Percentiles rank a stretch among this genome's conserved stretches.
phyloP scores from a whole-genome alignment of 352 stramenopile genomes.

The Pythium pyrilobum region DNA sequence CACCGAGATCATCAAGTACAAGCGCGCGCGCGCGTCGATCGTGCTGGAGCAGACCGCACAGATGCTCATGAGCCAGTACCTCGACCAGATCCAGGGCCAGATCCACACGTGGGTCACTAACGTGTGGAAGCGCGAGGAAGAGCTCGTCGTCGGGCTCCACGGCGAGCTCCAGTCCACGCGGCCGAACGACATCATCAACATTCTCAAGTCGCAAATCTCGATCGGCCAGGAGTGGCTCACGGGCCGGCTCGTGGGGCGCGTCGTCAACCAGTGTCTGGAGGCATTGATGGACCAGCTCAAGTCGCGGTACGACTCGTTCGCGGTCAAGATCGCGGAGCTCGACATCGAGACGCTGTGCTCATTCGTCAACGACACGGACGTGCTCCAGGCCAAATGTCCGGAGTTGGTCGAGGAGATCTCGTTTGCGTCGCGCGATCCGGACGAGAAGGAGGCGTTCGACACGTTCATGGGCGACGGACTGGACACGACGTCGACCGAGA shows the following conservation, averaged over 20 bases:
- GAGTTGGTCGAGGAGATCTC: conserved; percentile 81
- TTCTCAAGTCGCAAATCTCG: conserved; percentile 81
- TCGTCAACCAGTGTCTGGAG: conserved; percentile 67
- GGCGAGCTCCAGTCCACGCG: conserved; percentile 70
- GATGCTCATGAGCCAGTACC: conserved; percentile 67
- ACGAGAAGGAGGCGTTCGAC: conserved; percentile 76
- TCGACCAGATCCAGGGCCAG: conserved; percentile 72
- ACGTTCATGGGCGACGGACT: conserved; percentile 68
- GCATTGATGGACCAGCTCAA: conserved; percentile 75
- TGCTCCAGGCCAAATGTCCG: conserved; percentile 78
- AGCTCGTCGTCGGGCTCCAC: conserved; percentile 46
- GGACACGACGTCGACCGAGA: conserved; percentile 73
- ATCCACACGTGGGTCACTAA: conserved; percentile 84
- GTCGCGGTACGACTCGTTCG: conserved; percentile 54
- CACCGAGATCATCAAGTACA: conserved; percentile 81
- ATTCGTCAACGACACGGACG: conserved; percentile 83
- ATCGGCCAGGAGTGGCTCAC: conserved; percentile 82
- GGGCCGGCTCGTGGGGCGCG: conserved; percentile 49
- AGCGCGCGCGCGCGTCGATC: conserved; percentile 56
- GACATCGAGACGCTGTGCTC: conserved; percentile 78
- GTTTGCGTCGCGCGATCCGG: conserved; percentile 63
- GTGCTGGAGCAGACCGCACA: conserved; percentile 64
- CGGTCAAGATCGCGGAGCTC: conserved; percentile 30
- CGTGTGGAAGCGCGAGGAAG: conserved; percentile 79
- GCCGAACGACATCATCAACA: conserved; percentile 85